These are phyloP conservation scores for Sclerotinia spermophila DNA, from an alignment of 2,329 filamentous ascomycete genomes.

Conservation along the genomic window DNA sequence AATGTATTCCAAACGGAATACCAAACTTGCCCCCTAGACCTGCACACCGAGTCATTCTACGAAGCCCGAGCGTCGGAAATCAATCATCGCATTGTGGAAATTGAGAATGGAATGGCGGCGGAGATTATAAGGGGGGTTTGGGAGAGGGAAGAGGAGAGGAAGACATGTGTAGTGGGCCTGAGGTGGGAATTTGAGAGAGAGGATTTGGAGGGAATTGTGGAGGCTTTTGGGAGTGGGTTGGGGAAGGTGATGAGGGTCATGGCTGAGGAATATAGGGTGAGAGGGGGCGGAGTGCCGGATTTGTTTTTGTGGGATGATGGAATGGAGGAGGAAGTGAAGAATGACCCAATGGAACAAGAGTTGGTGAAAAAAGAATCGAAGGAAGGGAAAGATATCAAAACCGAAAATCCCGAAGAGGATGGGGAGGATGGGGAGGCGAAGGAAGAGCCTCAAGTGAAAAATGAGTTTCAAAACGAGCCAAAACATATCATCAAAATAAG, in stretches of 20 bases:
- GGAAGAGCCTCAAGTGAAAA: background rate
- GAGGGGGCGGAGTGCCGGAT: conserved; percentile 87
- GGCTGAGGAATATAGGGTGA: conserved; percentile 87
- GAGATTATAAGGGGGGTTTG: conserved; percentile 66
- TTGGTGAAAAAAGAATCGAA: background rate
- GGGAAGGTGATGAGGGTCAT: conserved; percentile 87
- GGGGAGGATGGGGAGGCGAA: too few relatives aligned
- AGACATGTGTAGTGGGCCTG: conserved; percentile 85
- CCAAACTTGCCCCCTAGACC: conserved; percentile 88
- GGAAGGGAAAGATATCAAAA: background rate
- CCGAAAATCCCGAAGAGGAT: background rate
- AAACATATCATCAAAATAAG: background rate
- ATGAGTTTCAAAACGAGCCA: background rate
- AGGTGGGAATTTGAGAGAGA: conserved; percentile 82
- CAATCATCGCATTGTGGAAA: conserved; percentile 78
- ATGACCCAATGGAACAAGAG: background rate
- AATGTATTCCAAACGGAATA: conserved; percentile 97
- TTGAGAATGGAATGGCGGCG: conserved; percentile 76
- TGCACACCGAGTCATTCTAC: conserved; percentile 92
- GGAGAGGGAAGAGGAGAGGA: conserved; percentile 60
- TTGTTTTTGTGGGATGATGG: conserved; percentile 71
- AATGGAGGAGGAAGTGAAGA: background rate
- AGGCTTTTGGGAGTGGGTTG: conserved; percentile 77
- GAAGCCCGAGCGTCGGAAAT: conserved; percentile 82
- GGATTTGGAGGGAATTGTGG: conserved; percentile 75